These are phyloP conservation scores for Cryptococcus maquisensis DNA, from an alignment of 1,284 basidiomycete genomes.

Conservation along the genomic window DNA sequence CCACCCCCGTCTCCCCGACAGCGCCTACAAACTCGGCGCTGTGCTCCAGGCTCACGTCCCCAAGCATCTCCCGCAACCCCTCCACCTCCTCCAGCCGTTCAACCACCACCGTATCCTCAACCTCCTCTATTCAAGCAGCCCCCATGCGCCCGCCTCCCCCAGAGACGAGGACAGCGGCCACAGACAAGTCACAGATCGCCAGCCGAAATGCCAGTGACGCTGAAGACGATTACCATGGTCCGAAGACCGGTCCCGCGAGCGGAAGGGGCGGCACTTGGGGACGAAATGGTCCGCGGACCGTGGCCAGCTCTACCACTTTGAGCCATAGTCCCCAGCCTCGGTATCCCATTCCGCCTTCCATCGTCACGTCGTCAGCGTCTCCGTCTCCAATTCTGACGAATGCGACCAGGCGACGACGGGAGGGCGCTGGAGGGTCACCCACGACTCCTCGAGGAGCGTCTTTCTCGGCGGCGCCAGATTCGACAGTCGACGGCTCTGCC, in stretches of 20 bases:
- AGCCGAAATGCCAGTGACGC: constrained; percentile 7
- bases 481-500: neutral
- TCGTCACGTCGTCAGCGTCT: constrained; percentile 12
- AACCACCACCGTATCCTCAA: constrained; percentile 36
- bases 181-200: constrained; percentile 26
- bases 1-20: constrained; percentile 14
- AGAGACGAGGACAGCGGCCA: constrained; percentile 45
- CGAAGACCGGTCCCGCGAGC: constrained; percentile 5
- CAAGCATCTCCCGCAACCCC: constrained; percentile 33
- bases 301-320: neutral
- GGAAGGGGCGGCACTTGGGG: constrained; percentile 31
- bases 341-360: constrained; percentile 8
- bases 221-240: constrained; percentile 5
- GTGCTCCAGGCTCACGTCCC: constrained; percentile 19
- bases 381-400: constrained; percentile 6
- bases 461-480: constrained; percentile 2
- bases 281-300: constrained; percentile 30
- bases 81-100: constrained; percentile 41
- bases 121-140: constrained; percentile 43
- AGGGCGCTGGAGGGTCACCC: constrained; percentile 11
- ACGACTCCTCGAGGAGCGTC: constrained; percentile 26
- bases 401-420: neutral
- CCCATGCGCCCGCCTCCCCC: constrained; percentile 45
- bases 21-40: constrained; percentile 9
- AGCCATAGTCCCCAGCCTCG: neutral